Evolutionary conservation across 768 basidiomycete species (phyloP), one percentile per base, ranked within the genome.

Genomic region (Kwoniella sp.): DNA sequence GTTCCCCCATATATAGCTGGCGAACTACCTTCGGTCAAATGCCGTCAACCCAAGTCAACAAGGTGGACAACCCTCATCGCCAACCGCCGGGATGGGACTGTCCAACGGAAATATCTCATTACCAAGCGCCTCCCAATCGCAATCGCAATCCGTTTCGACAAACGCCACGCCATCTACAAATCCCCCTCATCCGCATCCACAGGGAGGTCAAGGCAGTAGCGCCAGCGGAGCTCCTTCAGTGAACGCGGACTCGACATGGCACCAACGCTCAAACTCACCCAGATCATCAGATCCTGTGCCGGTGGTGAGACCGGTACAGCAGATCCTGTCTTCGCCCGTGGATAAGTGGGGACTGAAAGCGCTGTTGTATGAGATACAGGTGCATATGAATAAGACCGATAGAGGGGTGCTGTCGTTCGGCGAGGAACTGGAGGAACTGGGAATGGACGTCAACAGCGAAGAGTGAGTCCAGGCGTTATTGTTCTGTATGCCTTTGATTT

Each of bases 331-430:
- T 71, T 90, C 89, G 67, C 92, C 94, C 1, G 94, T 94, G 45
- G 94, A 98, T 81, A 86, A 92, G 76, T 98, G 93, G 93, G 94
- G 94, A 2, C 84, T 98, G 17, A 78, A 93, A 53, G 92, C 90
- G 17, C 82, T 98, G 59, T 83, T 98, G 63, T 87, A 70, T 59
- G 73, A 75, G 84, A 90, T 95, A 81, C 91, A 91, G 83, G 67
- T 66, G 56, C 65, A 69, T 41, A 76, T 78, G 75, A 90, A 86
- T 69, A 88, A 90, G 52, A 91, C 93, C 57, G 93, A 95, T 82
- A 86, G 87, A 76, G 90, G 88, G 34, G 82, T 93, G 82, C 87
- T 89, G 70, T 87, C 89, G 69, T 86, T 95, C 72, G 94, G 94
- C 50, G 92, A 90, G 17, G 94, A 98, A 84, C 81, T 98, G 75